Evolutionary conservation across 257 asterid genomes (phyloP).

Genomic region (Agastache rugosa): DNA sequence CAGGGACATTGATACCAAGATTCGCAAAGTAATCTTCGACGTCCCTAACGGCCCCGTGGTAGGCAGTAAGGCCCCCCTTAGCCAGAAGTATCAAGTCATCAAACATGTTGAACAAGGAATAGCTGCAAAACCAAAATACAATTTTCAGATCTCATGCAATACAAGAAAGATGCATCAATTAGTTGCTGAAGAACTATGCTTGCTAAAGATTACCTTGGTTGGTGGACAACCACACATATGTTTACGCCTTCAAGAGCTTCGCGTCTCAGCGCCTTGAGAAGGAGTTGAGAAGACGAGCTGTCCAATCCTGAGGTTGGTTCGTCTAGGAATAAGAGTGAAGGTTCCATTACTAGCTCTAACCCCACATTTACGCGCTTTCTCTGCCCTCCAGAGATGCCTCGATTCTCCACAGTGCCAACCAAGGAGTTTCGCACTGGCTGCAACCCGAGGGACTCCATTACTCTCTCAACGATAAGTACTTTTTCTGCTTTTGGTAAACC

Average conservation of each 20-base stretch:
- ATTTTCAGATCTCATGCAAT: slow-evolving; percentile 1
- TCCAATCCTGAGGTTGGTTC: slow-evolving; percentile 98
- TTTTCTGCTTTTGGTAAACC: slow-evolving; percentile 77
- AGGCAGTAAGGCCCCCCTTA: slow-evolving; percentile 85
- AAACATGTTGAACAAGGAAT: slow-evolving; percentile 84
- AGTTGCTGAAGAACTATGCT: too few relatives aligned
- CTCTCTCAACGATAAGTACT: slow-evolving; percentile 87
- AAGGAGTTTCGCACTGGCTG: slow-evolving; percentile 78
- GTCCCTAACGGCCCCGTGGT: slow-evolving; percentile 82
- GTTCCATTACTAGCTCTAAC: slow-evolving; percentile 94
- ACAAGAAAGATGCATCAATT: not conserved
- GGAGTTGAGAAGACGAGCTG: slow-evolving; percentile 93
- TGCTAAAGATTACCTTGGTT: slow-evolving; percentile 72
- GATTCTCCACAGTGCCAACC: slow-evolving; percentile 92
- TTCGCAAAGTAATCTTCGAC: slow-evolving; percentile 85
- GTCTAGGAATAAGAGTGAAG: slow-evolving; percentile 86
- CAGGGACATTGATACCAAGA: slow-evolving; percentile 73
- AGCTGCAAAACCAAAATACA: slow-evolving; percentile 54
- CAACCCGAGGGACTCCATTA: slow-evolving; percentile 79
- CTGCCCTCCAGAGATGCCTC: slow-evolving; percentile 98
- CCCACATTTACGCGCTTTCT: slow-evolving; percentile 95
- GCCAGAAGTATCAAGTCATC: slow-evolving; percentile 94
- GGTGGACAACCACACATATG: slow-evolving; percentile 95
- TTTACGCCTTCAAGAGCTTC: slow-evolving; percentile 95
- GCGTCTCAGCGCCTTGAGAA: slow-evolving; percentile 88